These are phyloP conservation scores for Blepharisma japonicum DNA, from an alignment of 73 alveolate species.

Conservation along the genomic window DNA sequence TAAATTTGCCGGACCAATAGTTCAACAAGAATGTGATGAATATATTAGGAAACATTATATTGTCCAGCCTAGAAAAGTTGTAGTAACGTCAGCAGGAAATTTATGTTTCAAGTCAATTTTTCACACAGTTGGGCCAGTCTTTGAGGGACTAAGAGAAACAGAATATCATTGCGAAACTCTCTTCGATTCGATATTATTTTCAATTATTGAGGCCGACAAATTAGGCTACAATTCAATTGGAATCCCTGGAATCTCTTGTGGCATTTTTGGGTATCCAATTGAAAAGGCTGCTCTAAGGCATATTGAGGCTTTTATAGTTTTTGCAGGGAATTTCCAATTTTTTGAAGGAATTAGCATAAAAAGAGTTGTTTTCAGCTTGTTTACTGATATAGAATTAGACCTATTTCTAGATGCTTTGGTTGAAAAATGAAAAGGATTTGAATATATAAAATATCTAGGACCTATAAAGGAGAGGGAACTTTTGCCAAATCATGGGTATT, in stretches of 20 bases:
- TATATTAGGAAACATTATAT: constrained; percentile 20
- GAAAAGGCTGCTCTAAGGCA: constrained; percentile 31
- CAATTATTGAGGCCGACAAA: neutral
- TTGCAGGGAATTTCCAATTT: neutral
- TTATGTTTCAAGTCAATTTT: constrained; percentile 22
- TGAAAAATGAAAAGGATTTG: neutral
- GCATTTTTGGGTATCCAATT: constrained; percentile 28
- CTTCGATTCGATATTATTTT: neutral
- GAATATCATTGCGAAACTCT: neutral
- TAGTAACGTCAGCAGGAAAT: constrained; percentile 31
- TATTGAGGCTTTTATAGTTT: neutral
- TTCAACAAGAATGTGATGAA: constrained; percentile 27
- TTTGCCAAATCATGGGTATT: neutral
- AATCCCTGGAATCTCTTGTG: constrained; percentile 33
- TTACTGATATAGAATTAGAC: neutral
- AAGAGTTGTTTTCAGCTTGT: neutral
- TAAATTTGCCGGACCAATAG: constrained; percentile 18
- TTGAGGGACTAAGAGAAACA: neutral
- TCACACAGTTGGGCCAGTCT: constrained; percentile 45
- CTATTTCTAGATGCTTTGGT: neutral
- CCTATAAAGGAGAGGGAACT: neutral
- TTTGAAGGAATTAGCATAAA: neutral
- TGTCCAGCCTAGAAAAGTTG: neutral
- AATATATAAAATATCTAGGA: neutral
- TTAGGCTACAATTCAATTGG: neutral